Base-by-base conservation (phyloP, 2,329 filamentous ascomycete species). In the Xylaria digitata region DNA sequence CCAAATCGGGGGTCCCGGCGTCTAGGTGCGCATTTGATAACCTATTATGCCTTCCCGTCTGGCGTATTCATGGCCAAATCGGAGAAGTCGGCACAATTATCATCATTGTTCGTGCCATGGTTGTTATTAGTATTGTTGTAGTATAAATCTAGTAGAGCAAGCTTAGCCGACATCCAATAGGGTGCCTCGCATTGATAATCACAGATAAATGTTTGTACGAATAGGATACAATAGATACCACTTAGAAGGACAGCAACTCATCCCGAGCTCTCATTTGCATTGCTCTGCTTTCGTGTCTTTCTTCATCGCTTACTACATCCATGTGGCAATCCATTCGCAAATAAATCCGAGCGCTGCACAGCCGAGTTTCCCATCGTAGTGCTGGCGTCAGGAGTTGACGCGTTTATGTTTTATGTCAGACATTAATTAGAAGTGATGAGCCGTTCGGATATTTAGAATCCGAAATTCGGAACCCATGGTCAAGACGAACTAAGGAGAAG, bases 371-470 rank as follows among this genome's bases (percentile, higher is more conserved):
- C 6, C 46, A 43, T 30, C 6, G 42, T 8, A 42, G 40, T 59
- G 32, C 50, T 23, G 19, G 32, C 42, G 42, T 55, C 17, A 49
- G 19, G 13, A 15, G 11, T 54, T 53, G 37, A 23, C 40, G 26
- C 45, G 48, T 56, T 52, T n/a, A 37, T 61, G 63, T 61, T 56
- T 61, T 32, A 53, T 34, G 30, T 55, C 43, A 48, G 46, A 37
- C 26, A 17, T 8, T 13, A 37, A 34, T 11, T 11, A 8, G 26
- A 37, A 13, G 34, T n/a, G n/a, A n/a, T n/a, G n/a, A n/a, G n/a
- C n/a, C n/a, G n/a, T 11, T 37, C 45, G 23, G 11, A 21, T 32
- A 30, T 34, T 45, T 61, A 9, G 15, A 42, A 15, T 43, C 40
- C 54, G 43, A 21, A 15, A 26, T 48, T 40, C 15, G 40, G 26